Conservation (phyloP, 2,329 filamentous ascomycete species). For the Penicillium hesseltinei region DNA sequence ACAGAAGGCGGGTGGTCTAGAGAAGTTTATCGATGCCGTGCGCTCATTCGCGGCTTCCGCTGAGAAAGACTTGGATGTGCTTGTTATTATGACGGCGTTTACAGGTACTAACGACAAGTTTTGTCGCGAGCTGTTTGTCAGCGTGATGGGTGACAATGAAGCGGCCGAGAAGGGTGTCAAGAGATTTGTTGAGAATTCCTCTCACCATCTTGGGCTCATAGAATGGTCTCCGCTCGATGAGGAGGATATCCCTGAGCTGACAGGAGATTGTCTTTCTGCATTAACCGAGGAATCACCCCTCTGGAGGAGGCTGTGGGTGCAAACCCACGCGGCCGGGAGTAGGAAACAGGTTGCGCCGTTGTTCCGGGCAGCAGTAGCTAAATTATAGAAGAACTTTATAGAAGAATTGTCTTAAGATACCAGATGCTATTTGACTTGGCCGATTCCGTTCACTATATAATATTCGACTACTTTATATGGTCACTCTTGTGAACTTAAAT, state of each 20-base stretch:
- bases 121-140: conserved; percentile 53
- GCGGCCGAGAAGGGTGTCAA: conserved; percentile 43
- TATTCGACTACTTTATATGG: neutral
- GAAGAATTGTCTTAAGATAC: neutral
- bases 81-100: conserved; percentile 60
- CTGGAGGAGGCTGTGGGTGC: conserved; percentile 55
- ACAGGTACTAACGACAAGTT: conserved; percentile 45
- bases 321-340: conserved; percentile 57
- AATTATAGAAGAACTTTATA: conserved; percentile 12
- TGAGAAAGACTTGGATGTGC: conserved; percentile 50
- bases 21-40: conserved; percentile 43
- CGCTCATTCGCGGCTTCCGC: conserved; percentile 47
- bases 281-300: conserved; percentile 23
- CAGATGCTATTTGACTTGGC: neutral
- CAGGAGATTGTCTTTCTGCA: conserved; percentile 17
- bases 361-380: conserved; percentile 49
- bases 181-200: conserved; percentile 44
- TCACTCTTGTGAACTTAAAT: neutral
- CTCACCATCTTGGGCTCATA: conserved; percentile 44
- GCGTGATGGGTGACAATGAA: conserved; percentile 41
- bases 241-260: conserved; percentile 18
- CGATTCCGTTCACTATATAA: too few relatives aligned
- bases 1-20: conserved; percentile 43
- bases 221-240: conserved; percentile 32
- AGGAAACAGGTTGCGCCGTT: conserved; percentile 63